Evolutionary conservation across 2,329 filamentous ascomycete genomes (phyloP), one percentile per base, ranked within the genome.

Genomic region (Arthrobotrys iridis): DNA sequence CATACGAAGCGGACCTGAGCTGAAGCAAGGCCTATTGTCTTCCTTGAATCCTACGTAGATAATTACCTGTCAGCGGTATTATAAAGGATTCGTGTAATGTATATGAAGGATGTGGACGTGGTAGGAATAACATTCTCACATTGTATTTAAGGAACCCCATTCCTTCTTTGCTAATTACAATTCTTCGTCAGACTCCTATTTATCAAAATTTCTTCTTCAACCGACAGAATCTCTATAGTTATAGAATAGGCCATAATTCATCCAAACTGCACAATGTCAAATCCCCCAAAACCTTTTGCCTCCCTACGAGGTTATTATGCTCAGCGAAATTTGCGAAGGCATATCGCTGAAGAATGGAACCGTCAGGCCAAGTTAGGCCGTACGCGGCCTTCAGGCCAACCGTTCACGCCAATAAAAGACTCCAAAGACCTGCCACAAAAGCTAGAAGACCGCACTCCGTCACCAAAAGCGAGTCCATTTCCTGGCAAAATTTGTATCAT

Each of bases 401-500:
- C 5, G n/a, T 43, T 43, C 40, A 43, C 4, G 40, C 40, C 4
- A 5, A 43, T 43, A 43, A n/a, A 43, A 6, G 13, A 43, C 15
- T n/a, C 40, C 15, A 43, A 43, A n/a, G 5, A 13, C 5, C 15
- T 43, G n/a, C 40, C 40, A 6, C 5, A 4, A n/a, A 43, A 43
- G 11, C 13, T 37, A 13, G 5, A 13, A 43, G 13, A 4, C n/a
- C 5, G 5, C 4, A 4, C 40, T n/a, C 40, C 40, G n/a, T 4
- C 5, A 4, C 13, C 40, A 43, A 43, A n/a, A 13, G 13, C 24
- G 2, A 3, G 8, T 8, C 11, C 18, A 4, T n/a, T n/a, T 18
- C 24, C 26, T 20, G 26, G 48, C 6, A 22, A 22, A 11, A 77
- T 82, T 6, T 80, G 81, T 62, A 83, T 83, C 18, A 78, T 83